Conservation (phyloP, 805 yeast genomes). For the Candida patagonica region DNA sequence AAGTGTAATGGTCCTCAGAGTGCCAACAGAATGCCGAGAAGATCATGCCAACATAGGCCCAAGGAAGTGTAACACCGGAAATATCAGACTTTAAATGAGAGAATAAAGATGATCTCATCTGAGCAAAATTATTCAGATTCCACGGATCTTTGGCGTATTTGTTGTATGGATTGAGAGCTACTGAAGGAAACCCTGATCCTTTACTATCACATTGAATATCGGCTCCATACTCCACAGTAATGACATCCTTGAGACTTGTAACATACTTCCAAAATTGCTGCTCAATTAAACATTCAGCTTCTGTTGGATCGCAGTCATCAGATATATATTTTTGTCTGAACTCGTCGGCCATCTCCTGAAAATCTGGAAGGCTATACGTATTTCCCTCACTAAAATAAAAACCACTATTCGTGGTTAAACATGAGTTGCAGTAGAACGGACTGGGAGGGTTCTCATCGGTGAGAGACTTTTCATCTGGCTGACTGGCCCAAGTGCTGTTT, state of each 20-base stretch:
- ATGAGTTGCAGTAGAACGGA: constrained; percentile 52
- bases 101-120: constrained; percentile 27
- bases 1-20: constrained; percentile 86
- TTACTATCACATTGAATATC: constrained; percentile 29
- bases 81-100: constrained; percentile 31
- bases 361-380: constrained; percentile 49
- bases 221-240: constrained; percentile 34
- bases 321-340: constrained; percentile 39
- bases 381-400: constrained; percentile 76
- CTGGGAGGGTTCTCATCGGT: too few relatives aligned
- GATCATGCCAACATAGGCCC: constrained; percentile 87
- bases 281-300: constrained; percentile 23
- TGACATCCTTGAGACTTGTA: constrained; percentile 20
- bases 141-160: constrained; percentile 29
- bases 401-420: constrained; percentile 79
- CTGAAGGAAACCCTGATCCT: constrained; percentile 32
- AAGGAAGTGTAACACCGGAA: constrained; percentile 91
- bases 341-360: constrained; percentile 44
- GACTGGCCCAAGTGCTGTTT: constrained; percentile 54
- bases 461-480: too few relatives aligned
- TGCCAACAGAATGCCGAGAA: constrained; percentile 96
- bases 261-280: constrained; percentile 30
- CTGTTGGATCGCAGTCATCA: constrained; percentile 5
- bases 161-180: constrained; percentile 21
- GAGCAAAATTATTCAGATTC: constrained; percentile 31